Evolutionary conservation across 192 early-diverging fungal genomes (phyloP), one percentile per base, ranked within the genome.

Genomic region (Pilobolus umbonatus): DNA sequence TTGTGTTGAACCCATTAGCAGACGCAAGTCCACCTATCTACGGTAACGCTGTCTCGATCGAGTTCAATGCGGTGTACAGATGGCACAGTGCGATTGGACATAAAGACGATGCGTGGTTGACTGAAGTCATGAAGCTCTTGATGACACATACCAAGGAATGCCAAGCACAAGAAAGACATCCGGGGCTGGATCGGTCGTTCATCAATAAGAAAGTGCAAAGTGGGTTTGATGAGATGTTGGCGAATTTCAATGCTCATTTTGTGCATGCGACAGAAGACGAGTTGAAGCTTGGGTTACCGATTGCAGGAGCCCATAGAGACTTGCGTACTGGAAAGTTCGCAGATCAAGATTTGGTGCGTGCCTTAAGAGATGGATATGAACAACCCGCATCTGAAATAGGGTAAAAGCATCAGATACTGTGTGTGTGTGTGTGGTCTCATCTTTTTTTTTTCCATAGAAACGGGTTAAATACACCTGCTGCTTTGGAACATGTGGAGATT

Each of bases 51-150:
- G 71, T 77, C 1, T 70, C 66, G 8, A 58, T 77, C 17, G 76
- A 78, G 36, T 78, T 78, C 51, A 64, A 61, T 34, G 58, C 60
- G 4, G 54, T 78, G 17, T 78, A 78, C 30, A 65, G 75, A 32
- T 78, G 76, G 76, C 76, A 78, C 38, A 54, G 53, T n/a, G 76
- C 71, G 12, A 61, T 78, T 43, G 64, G 76, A 21, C 45, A 72
- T 55, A 28, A 69, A 17, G 75, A 78, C 22, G 44, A 42, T 0
- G 22, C 59, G 3, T 77, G 71, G 76, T 26, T 78, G 2, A 24
- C 29, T 24, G 25, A 77, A 17, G 55, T 61, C 17, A 68, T 73
- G 56, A 1, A 15, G 12, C 25, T 54, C 9, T 57, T 57, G 39
- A 28, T 40, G 2, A 40, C n/a, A 4, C 25, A 49, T 30, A 35